A percentile compares a stretch with the other conserved stretches of the same genome.
phyloP scores from a whole-genome alignment of 2,329 filamentous ascomycete species.

The Epichloe uncinata region DNA sequence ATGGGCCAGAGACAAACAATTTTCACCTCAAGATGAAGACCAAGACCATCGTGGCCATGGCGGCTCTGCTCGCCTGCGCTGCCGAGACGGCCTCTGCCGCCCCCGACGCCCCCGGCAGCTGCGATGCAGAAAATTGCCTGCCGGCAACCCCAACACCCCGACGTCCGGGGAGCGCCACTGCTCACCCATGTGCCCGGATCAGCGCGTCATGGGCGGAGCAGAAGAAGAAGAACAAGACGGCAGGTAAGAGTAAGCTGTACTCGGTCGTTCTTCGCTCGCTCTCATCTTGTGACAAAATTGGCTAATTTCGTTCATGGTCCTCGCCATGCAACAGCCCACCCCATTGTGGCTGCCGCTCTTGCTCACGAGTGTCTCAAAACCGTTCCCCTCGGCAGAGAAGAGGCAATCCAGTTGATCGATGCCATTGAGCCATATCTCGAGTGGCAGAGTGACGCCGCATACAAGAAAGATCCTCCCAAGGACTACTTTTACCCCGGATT shows the following conservation, averaged over 20 bases:
- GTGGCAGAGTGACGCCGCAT: conserved; percentile 35
- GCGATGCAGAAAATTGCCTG: too few relatives aligned
- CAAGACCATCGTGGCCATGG: background rate
- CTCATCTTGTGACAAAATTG: background rate
- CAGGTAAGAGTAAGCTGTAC: background rate
- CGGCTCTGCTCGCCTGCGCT: conserved; percentile 1
- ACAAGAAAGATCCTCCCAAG: conserved; percentile 36
- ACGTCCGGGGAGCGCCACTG: conserved; percentile 8
- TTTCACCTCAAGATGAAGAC: conserved; percentile 1
- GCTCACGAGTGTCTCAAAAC: conserved; percentile 25
- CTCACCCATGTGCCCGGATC: conserved; percentile 7
- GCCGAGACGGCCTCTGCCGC: conserved; percentile 2
- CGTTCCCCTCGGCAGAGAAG: conserved; percentile 24
- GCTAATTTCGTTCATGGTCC: background rate
- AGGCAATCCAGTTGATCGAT: conserved; percentile 22
- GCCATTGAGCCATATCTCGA: conserved; percentile 28
- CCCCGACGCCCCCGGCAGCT: too few relatives aligned
- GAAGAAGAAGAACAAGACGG: background rate
- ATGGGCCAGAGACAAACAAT: background rate
- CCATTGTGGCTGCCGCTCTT: conserved; percentile 20
- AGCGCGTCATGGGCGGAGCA: conserved; percentile 7
- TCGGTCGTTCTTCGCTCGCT: background rate
- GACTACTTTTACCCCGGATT: conserved; percentile 34
- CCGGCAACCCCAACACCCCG: too few relatives aligned
- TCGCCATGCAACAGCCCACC: conserved; percentile 11